phyloP scores from a whole-genome alignment of 108 stramenopile species.

The Pseudonitzschia pungens region DNA sequence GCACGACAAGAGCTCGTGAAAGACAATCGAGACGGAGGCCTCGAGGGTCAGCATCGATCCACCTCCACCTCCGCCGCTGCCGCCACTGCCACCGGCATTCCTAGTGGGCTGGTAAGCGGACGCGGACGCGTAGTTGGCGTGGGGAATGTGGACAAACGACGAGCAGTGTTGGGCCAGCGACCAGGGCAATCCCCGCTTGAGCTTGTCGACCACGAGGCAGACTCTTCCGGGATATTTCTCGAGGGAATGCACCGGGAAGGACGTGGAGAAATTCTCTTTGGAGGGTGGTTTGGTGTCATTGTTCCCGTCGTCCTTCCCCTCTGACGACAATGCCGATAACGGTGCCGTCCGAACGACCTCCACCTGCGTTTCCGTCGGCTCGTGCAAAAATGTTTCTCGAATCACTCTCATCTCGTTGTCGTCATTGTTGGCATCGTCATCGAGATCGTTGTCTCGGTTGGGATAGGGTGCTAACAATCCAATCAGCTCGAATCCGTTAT shows the following conservation, averaged over 20 bases:
- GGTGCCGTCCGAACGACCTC: slow-evolving; percentile 9
- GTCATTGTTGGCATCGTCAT: neutral
- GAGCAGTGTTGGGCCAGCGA: slow-evolving; percentile 58
- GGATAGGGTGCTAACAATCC: slow-evolving; percentile 27
- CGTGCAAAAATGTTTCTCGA: neutral
- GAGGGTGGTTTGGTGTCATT: neutral
- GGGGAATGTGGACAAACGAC: slow-evolving; percentile 77
- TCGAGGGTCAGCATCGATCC: slow-evolving; percentile 52
- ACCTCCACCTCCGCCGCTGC: neutral
- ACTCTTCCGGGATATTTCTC: slow-evolving; percentile 9
- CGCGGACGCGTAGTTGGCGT: slow-evolving; percentile 18
- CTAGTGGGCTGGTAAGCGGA: no score
- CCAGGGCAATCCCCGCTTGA: slow-evolving; percentile 50
- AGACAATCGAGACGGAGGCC: slow-evolving; percentile 62
- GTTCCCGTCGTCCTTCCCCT: neutral
- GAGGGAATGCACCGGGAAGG: slow-evolving; percentile 22
- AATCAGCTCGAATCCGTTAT: slow-evolving; percentile 14
- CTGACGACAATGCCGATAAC: neutral
- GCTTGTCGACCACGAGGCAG: slow-evolving; percentile 35
- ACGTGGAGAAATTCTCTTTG: neutral
- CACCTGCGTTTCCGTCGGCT: neutral
- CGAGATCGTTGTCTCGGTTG: neutral
- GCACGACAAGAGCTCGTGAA: slow-evolving; percentile 57
- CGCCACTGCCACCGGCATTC: neutral
- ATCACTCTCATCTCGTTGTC: neutral